Percentiles rank a stretch among this genome's conserved stretches.
These are phyloP conservation scores for Sporisorium graminicola DNA, from an alignment of 1,284 basidiomycete genomes.

Conservation along the genomic window DNA sequence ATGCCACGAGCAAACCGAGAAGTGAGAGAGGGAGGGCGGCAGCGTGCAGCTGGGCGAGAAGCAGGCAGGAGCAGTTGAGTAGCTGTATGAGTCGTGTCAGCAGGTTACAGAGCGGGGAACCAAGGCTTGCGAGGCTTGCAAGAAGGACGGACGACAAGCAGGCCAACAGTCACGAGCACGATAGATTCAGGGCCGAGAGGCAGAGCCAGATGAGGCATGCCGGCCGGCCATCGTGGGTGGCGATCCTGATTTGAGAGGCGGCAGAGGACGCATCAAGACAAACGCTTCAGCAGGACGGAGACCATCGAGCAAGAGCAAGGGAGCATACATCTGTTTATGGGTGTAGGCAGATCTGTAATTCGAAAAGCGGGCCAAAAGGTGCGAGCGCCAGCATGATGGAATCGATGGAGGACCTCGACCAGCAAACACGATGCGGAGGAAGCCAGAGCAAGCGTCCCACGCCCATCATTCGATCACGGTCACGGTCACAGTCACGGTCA, in stretches of 20 bases:
- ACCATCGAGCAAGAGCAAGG: background rate
- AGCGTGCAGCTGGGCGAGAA: background rate
- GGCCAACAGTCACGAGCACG: constrained; percentile 16
- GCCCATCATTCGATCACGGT: too few species aligned
- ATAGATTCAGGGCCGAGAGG: constrained; percentile 8
- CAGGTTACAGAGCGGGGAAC: constrained; percentile 25
- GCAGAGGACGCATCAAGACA: background rate
- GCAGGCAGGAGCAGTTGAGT: background rate
- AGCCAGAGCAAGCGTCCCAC: too few species aligned
- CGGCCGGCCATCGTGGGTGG: background rate
- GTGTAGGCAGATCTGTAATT: background rate
- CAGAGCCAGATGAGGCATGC: background rate
- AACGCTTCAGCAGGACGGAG: background rate
- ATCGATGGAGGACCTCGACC: too few species aligned
- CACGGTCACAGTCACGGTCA: background rate
- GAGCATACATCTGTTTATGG: background rate
- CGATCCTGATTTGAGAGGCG: background rate
- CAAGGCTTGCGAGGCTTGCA: constrained; percentile 15
- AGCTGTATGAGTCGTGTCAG: background rate
- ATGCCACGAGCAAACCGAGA: constrained; percentile 5
- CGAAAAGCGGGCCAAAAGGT: constrained; percentile 8
- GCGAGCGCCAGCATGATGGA: background rate
- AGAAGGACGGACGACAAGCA: background rate
- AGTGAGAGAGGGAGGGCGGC: constrained; percentile 3
- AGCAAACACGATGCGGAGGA: too few species aligned